Conservation (phyloP, 2,329 filamentous ascomycete species). For the Fusarium odoratissimum region DNA sequence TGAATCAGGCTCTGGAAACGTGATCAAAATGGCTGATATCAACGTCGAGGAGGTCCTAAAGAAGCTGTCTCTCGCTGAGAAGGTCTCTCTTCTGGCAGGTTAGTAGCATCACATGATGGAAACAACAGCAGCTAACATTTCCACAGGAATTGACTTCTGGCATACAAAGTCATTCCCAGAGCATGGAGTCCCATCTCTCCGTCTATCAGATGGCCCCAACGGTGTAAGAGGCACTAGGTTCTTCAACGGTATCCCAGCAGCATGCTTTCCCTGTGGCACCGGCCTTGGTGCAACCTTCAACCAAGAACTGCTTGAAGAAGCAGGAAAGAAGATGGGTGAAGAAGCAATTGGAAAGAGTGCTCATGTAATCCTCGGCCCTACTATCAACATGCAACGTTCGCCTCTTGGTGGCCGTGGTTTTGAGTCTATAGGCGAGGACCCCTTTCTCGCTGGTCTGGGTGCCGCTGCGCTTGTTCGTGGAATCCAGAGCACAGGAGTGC, state of each 20-base stretch:
- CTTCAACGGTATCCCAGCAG: conserved; percentile 71
- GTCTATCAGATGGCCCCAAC: conserved; percentile 76
- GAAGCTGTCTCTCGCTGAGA: conserved; percentile 64
- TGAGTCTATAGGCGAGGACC: conserved; percentile 69
- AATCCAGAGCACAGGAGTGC: conserved; percentile 67
- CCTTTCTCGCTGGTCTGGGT: conserved; percentile 65
- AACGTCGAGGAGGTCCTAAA: conserved; percentile 66
- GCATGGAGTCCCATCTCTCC: conserved; percentile 71
- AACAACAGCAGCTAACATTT: neutral
- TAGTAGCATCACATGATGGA: conserved; percentile 15
- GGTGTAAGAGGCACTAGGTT: conserved; percentile 75
- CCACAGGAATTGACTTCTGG: conserved; percentile 74
- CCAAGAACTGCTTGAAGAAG: conserved; percentile 61
- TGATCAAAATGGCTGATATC: conserved; percentile 59
- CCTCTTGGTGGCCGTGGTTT: conserved; percentile 71
- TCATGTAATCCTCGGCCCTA: conserved; percentile 69
- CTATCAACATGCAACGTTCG: conserved; percentile 71
- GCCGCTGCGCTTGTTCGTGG: conserved; percentile 65
- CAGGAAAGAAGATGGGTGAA: conserved; percentile 63
- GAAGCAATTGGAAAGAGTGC: conserved; percentile 68
- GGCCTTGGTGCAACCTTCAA: conserved; percentile 70
- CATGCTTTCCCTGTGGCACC: conserved; percentile 71
- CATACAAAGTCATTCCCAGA: conserved; percentile 71
- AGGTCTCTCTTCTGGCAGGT: conserved; percentile 65
- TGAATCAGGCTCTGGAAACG: neutral